These are phyloP conservation scores for Omphalea diandra DNA, from an alignment of 441 rosid species.

Conservation along the genomic window DNA sequence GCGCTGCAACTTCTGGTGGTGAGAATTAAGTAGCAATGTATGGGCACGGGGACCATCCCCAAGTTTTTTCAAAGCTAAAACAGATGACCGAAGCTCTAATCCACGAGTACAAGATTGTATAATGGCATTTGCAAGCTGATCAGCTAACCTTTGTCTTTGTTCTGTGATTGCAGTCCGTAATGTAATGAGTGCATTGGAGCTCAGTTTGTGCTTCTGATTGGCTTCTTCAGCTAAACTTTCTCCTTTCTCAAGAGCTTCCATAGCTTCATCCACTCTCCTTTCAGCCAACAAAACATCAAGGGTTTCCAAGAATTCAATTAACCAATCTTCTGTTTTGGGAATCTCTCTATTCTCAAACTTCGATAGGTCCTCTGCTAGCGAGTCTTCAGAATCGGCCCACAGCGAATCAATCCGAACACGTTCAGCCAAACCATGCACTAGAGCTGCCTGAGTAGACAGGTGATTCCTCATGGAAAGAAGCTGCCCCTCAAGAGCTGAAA, in stretches of 20 bases:
- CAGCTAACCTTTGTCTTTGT: slow-evolving; percentile 66
- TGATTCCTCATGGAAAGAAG: slow-evolving; percentile 81
- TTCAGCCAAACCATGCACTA: slow-evolving; percentile 83
- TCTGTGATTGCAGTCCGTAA: slow-evolving; percentile 53
- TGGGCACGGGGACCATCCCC: slow-evolving; percentile 96
- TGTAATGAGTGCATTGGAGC: slow-evolving; percentile 36
- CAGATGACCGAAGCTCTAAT: slow-evolving; percentile 69
- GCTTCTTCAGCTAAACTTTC: slow-evolving; percentile 53
- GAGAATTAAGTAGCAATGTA: slow-evolving; percentile 64
- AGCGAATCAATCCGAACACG: slow-evolving; percentile 54
- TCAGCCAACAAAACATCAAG: slow-evolving; percentile 86
- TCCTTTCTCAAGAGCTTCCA: slow-evolving; percentile 74
- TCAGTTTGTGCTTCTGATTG: slow-evolving; percentile 38
- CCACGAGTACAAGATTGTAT: slow-evolving; percentile 70
- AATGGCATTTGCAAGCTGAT: slow-evolving; percentile 70
- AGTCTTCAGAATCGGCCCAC: slow-evolving; percentile 44
- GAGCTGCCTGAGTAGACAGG: slow-evolving; percentile 70
- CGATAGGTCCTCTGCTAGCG: slow-evolving; percentile 39
- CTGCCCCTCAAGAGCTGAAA: slow-evolving; percentile 83
- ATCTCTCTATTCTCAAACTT: slow-evolving; percentile 44
- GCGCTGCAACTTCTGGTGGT: slow-evolving; percentile 47
- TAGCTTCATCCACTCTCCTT: slow-evolving; percentile 78
- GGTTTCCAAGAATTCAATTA: slow-evolving; percentile 55
- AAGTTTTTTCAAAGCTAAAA: slow-evolving; percentile 68
- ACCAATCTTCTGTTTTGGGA: slow-evolving; percentile 61